A percentile compares a stretch with the other conserved stretches of the same genome.
Evolutionary conservation across 108 stramenopile genomes (phyloP).

Genomic region (Cyclostephanos invisitatus): DNA sequence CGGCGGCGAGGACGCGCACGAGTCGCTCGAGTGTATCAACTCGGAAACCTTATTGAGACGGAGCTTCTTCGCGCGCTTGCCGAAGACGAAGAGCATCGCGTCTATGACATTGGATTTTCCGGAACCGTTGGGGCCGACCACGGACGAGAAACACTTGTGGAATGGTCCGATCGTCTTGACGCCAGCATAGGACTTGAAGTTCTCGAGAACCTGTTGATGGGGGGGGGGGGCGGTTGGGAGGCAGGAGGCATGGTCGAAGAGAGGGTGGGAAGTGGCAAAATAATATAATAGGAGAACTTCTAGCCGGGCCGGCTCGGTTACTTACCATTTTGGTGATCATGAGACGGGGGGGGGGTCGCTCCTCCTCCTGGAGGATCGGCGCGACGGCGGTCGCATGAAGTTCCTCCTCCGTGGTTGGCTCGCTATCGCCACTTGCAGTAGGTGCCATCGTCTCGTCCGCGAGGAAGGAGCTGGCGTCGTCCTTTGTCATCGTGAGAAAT

Average conservation of each 20-base stretch:
- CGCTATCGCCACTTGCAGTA: not conserved
- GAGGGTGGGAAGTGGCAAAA: not conserved
- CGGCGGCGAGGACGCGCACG: slow-evolving; percentile 60
- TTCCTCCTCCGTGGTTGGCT: not conserved
- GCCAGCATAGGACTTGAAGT: slow-evolving; percentile 99
- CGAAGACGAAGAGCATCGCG: slow-evolving; percentile 99
- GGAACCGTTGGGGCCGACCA: slow-evolving; percentile 95
- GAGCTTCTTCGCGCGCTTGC: slow-evolving; percentile 97
- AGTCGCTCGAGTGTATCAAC: slow-evolving; percentile 92
- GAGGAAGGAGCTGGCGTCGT: not conserved
- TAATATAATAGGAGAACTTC: no score
- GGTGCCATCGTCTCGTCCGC: not conserved
- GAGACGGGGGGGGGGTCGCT: slow-evolving; percentile 68
- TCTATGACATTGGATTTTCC: slow-evolving; percentile 99
- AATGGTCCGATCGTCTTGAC: slow-evolving; percentile 85
- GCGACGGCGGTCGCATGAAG: no score
- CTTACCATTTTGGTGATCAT: slow-evolving; percentile 95
- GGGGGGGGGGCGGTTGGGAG: no score
- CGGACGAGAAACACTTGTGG: slow-evolving; percentile 93
- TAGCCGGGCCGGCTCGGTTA: not conserved
- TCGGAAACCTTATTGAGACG: slow-evolving; percentile 96
- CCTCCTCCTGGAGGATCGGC: no score
- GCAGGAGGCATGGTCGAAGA: not conserved
- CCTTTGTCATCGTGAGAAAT: slow-evolving; percentile 9
- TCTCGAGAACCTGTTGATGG: slow-evolving; percentile 80